Percentiles rank a stretch among this genome's conserved stretches.
Evolutionary conservation across 441 rosid genomes (phyloP).

Genomic region (Gossypium schwendimanii): DNA sequence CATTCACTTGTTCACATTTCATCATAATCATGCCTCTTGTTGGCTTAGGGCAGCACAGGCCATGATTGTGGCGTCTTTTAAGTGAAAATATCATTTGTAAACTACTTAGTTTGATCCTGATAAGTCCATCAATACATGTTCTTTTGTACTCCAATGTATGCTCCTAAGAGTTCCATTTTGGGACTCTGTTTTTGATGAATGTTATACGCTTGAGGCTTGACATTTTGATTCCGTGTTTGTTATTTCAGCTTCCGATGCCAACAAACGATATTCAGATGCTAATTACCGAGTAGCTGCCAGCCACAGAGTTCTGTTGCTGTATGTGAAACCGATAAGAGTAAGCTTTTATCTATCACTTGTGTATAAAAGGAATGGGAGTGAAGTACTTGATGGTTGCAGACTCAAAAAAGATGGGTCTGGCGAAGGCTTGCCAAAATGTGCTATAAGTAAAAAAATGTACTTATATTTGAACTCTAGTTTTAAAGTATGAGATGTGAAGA

Average conservation of each 20-base stretch:
- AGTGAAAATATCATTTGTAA: background rate
- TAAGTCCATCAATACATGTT: background rate
- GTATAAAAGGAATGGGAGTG: background rate
- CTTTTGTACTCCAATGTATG: background rate
- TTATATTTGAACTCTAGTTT: background rate
- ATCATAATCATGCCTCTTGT: background rate
- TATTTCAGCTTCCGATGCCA: constrained; percentile 43
- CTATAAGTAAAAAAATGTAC: background rate
- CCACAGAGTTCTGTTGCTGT: background rate
- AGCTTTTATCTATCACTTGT: background rate
- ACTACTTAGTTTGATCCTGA: background rate
- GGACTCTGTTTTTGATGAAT: background rate
- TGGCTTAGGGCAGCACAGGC: background rate
- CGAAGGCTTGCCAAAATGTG: background rate
- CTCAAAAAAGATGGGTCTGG: constrained; percentile 21
- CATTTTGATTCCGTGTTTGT: background rate
- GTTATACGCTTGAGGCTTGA: background rate
- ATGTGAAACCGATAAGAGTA: background rate
- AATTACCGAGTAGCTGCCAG: constrained; percentile 43
- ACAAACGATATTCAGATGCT: constrained; percentile 46
- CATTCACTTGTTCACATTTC: background rate
- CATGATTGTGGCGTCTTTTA: background rate
- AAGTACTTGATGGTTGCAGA: background rate
- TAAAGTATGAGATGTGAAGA: background rate
- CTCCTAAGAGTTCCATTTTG: constrained; percentile 15